phyloP scores from a whole-genome alignment of 176 grass and related monocot species.

The Musa troglodytarum region DNA sequence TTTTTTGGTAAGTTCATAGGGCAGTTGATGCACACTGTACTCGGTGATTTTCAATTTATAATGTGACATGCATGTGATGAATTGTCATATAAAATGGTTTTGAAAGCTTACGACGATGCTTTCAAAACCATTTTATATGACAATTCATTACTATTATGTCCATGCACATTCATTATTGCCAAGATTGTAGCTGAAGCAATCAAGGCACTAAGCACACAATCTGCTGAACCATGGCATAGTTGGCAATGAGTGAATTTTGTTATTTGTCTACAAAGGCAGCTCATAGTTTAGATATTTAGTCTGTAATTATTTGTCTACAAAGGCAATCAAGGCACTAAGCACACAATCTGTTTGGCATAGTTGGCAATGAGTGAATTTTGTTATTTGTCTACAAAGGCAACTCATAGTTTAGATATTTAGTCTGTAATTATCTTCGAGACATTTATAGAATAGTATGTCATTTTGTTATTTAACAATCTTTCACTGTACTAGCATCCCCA shows the following conservation, averaged over 20 bases:
- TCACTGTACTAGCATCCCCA: no score
- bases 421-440: not conserved
- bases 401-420: not conserved
- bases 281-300: not conserved
- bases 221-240: not conserved
- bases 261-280: not conserved
- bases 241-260: not conserved
- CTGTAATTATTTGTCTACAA: not conserved
- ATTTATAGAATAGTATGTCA: not conserved
- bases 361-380: not conserved
- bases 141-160: not conserved
- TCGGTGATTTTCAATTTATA: slow-evolving; percentile 85
- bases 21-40: not conserved
- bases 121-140: no score
- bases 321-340: not conserved
- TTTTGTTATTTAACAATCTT: not conserved
- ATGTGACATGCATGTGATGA: no score
- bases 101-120: no score
- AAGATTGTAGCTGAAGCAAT: not conserved
- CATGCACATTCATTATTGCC: not conserved
- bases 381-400: not conserved
- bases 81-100: no score
- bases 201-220: not conserved
- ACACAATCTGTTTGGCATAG: not conserved
- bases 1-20: no score